Percentiles rank a stretch among this genome's conserved stretches.
Conservation (phyloP, 2,329 filamentous ascomycete species). For the Pseudofabraea citricarpa region DNA sequence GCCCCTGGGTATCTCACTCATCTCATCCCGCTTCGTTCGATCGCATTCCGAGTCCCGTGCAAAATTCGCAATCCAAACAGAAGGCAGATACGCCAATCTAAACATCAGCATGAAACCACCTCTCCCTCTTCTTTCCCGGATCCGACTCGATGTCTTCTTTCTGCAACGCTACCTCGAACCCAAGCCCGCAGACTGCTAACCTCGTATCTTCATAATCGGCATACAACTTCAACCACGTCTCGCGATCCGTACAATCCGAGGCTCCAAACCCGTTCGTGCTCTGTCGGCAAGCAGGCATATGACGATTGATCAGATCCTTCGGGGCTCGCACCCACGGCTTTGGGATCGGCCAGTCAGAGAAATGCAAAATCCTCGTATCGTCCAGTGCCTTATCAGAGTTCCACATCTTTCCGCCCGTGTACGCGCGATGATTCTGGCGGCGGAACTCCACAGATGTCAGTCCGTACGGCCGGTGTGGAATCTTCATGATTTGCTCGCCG, state of each 20-base stretch:
- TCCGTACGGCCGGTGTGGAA: conserved; percentile 52
- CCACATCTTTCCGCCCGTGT: conserved; percentile 45
- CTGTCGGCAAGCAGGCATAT: conserved; percentile 22
- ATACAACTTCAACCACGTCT: conserved; percentile 22
- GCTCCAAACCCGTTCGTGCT: conserved; percentile 23
- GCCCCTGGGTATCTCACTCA: too few species aligned
- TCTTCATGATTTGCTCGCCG: conserved; percentile 42
- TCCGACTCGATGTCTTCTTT: conserved; percentile 13
- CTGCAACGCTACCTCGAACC: conserved; percentile 23
- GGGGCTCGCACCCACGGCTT: conserved; percentile 45
- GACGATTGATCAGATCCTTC: conserved; percentile 21
- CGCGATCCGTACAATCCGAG: conserved; percentile 22
- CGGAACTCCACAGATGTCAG: conserved; percentile 54
- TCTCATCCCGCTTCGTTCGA: too few species aligned
- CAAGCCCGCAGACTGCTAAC: conserved; percentile 19
- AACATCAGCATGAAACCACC: conserved; percentile 18
- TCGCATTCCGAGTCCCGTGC: too few species aligned
- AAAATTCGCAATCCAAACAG: too few species aligned
- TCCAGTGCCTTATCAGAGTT: conserved; percentile 43
- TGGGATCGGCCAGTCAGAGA: conserved; percentile 55
- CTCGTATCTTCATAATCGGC: conserved; percentile 18
- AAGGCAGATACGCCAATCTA: too few species aligned
- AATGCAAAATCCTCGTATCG: conserved; percentile 55
- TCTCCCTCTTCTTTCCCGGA: conserved; percentile 12
- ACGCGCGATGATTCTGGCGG: conserved; percentile 41